phyloP scores from a whole-genome alignment of 305 asterid genomes.

The Fraxinus paxiana region DNA sequence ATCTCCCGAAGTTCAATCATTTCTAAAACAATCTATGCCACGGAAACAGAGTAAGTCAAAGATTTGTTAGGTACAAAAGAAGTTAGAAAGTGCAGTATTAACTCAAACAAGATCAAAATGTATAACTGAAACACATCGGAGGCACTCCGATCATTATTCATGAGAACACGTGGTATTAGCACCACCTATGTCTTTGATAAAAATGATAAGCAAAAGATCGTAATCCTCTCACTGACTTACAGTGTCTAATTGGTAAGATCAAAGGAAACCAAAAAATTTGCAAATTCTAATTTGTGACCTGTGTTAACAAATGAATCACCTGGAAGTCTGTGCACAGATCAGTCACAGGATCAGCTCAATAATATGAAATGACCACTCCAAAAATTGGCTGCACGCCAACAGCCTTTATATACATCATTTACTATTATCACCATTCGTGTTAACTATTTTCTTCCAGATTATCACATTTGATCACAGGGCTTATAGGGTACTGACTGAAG shows the following conservation, averaged over 20 bases:
- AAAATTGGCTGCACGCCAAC: not conserved
- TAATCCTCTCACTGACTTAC: not conserved
- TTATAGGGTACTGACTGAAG: not conserved
- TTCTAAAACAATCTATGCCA: slow-evolving; percentile 76
- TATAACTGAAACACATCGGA: not conserved
- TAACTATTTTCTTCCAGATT: not conserved
- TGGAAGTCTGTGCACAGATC: not conserved
- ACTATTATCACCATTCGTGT: not conserved
- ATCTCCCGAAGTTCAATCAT: slow-evolving; percentile 99
- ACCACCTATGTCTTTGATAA: not conserved
- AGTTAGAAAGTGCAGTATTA: not conserved
- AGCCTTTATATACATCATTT: not conserved
- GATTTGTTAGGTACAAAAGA: not conserved
- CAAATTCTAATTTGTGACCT: not conserved
- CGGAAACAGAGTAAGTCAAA: slow-evolving; percentile 3
- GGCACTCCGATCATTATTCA: not conserved
- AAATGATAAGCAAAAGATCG: not conserved
- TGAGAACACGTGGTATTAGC: not conserved
- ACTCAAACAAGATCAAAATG: not conserved
- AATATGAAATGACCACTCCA: not conserved
- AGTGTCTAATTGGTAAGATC: not conserved
- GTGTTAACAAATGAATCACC: not conserved
- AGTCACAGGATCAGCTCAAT: not conserved
- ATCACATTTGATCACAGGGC: not conserved
- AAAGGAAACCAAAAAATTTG: slow-evolving; percentile 1